These are phyloP conservation scores for Penicillium chermesinum DNA, from an alignment of 495 filamentous ascomycete genomes.

Conservation along the genomic window DNA sequence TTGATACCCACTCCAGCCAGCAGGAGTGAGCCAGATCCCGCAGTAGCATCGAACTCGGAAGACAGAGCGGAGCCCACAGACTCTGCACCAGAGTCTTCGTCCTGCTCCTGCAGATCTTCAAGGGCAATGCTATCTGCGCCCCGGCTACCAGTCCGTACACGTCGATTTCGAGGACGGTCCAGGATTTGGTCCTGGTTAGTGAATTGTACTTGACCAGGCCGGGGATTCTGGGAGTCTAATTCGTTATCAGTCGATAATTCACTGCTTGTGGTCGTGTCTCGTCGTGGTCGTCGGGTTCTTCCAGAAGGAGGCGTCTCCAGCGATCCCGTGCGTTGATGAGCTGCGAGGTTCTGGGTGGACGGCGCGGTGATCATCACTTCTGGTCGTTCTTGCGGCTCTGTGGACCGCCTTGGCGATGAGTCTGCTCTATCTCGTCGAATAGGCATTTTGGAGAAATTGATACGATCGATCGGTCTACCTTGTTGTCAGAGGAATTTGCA, in stretches of 20 bases:
- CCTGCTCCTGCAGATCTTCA: slow-evolving; percentile 43
- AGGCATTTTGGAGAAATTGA: slow-evolving; percentile 93
- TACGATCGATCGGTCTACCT: slow-evolving; percentile 63
- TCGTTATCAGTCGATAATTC: slow-evolving; percentile 91
- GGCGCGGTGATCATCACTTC: slow-evolving; percentile 54
- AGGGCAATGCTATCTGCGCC: slow-evolving; percentile 35
- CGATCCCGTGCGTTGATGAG: slow-evolving; percentile 61
- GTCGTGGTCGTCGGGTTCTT: slow-evolving; percentile 66
- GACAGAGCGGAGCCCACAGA: slow-evolving; percentile 60
- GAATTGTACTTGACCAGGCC: slow-evolving; percentile 53
- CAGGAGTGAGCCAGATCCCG: slow-evolving; percentile 53
- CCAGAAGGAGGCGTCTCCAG: slow-evolving; percentile 64
- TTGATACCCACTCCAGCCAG: slow-evolving; percentile 48
- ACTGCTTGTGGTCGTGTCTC: slow-evolving; percentile 87
- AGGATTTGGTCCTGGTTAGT: slow-evolving; percentile 47
- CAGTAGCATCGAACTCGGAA: slow-evolving; percentile 64
- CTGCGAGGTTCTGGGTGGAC: slow-evolving; percentile 43
- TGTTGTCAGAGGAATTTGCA: slow-evolving; percentile 15
- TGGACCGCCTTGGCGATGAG: slow-evolving; percentile 73
- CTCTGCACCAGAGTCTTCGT: slow-evolving; percentile 59
- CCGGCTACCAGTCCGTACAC: slow-evolving; percentile 53
- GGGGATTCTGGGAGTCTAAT: slow-evolving; percentile 63
- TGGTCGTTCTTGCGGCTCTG: slow-evolving; percentile 44
- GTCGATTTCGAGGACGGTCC: slow-evolving; percentile 52
- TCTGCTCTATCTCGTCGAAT: slow-evolving; percentile 72